Conservation (phyloP, 2,329 filamentous ascomycete genomes). For the Endothia cerciana region DNA sequence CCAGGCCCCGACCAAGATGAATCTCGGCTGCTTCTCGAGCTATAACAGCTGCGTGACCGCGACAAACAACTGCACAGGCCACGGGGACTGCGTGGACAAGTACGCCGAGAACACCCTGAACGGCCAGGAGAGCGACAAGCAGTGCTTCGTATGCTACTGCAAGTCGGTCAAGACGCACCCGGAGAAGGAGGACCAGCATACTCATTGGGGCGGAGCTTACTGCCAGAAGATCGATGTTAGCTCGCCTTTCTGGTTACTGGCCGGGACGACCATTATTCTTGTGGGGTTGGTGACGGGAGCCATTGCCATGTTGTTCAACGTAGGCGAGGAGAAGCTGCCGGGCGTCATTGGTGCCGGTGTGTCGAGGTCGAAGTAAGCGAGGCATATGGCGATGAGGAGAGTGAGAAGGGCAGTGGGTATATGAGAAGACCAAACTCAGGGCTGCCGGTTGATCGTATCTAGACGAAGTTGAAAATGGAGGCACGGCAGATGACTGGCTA, state of each 20-base stretch:
- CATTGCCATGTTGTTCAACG: conserved; percentile 78
- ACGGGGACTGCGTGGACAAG: conserved; percentile 75
- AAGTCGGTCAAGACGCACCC: conserved; percentile 55
- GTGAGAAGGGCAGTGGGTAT: neutral
- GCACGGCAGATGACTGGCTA: neutral
- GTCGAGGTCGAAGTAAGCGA: conserved; percentile 66
- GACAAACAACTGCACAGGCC: conserved; percentile 81
- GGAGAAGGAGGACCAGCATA: conserved; percentile 39
- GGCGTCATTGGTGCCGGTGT: conserved; percentile 97
- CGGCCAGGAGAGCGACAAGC: conserved; percentile 40
- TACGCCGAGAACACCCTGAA: conserved; percentile 54
- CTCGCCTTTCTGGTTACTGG: conserved; percentile 85
- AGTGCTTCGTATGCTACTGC: conserved; percentile 83
- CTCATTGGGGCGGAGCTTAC: conserved; percentile 78
- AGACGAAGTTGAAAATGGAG: neutral
- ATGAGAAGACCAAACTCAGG: neutral
- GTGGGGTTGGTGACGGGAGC: conserved; percentile 70
- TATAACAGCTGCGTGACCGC: conserved; percentile 67
- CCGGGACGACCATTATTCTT: conserved; percentile 72
- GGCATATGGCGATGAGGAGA: neutral
- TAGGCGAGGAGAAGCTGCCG: conserved; percentile 86
- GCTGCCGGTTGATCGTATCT: neutral
- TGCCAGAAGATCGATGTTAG: conserved; percentile 94
- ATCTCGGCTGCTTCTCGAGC: conserved; percentile 71
- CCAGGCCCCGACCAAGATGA: conserved; percentile 55